phyloP scores from a whole-genome alignment of 2,329 filamentous ascomycete genomes.

The Phaeophleospora eucalypticola region DNA sequence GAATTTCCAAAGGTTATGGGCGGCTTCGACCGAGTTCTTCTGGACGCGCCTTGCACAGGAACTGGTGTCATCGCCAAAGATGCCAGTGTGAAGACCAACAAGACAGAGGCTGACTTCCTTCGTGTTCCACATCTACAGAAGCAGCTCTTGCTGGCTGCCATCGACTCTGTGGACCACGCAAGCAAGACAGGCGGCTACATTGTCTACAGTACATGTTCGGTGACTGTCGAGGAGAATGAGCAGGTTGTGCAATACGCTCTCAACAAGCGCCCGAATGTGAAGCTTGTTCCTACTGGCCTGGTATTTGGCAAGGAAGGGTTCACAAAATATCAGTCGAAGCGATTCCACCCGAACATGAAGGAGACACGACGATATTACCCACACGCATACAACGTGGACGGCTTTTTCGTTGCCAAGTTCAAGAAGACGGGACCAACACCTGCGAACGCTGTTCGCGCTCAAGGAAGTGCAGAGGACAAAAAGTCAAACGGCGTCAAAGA shows the following conservation, averaged over 20 bases:
- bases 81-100: conserved; percentile 95
- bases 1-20: conserved; percentile 94
- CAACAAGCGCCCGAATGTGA: conserved; percentile 85
- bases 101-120: conserved; percentile 92
- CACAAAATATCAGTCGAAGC: conserved; percentile 84
- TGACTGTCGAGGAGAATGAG: conserved; percentile 92
- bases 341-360: conserved; percentile 80
- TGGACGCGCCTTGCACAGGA: conserved; percentile 93
- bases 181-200: conserved; percentile 93
- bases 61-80: conserved; percentile 98
- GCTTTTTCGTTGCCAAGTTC: conserved; percentile 97
- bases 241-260: conserved; percentile 91
- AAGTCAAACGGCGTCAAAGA: conserved; percentile 22
- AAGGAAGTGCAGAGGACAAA: conserved; percentile 31
- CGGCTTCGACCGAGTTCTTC: conserved; percentile 88
- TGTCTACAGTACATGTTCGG: conserved; percentile 94
- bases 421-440: conserved; percentile 84
- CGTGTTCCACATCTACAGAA: conserved; percentile 91
- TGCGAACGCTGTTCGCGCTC: conserved; percentile 49
- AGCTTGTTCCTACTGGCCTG: conserved; percentile 85
- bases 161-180: conserved; percentile 88
- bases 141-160: conserved; percentile 84
- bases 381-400: conserved; percentile 90
- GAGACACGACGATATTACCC: conserved; percentile 84
- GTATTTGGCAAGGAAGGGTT: conserved; percentile 91